phyloP scores from a whole-genome alignment of 352 stramenopile species.

The Globisporangium takayamanum region DNA sequence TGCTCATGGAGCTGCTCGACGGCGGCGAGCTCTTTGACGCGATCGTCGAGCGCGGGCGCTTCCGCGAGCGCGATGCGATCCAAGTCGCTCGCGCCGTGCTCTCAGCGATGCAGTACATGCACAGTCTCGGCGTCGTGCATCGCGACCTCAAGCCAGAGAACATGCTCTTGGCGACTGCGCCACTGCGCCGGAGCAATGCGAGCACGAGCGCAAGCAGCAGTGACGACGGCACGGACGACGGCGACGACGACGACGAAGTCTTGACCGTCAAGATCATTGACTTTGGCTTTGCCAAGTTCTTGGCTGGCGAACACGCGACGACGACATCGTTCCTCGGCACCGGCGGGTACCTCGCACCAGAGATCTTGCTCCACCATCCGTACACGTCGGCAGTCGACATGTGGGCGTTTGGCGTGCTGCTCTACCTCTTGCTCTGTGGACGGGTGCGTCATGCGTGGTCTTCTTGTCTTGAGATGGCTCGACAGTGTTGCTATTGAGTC shows the following conservation, averaged over 20 bases:
- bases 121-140: conserved; percentile 60
- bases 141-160: conserved; percentile 77
- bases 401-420: conserved; percentile 95
- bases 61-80: conserved; percentile 48
- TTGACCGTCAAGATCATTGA: conserved; percentile 97
- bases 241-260: conserved; percentile 2
- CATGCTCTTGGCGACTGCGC: conserved; percentile 36
- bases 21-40: conserved; percentile 80
- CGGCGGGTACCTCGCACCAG: conserved; percentile 94
- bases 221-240: background rate
- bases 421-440: conserved; percentile 95
- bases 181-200: conserved; percentile 13
- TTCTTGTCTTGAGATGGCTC: background rate
- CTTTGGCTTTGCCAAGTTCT: conserved; percentile 96
- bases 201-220: conserved; percentile 11
- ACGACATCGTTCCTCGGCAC: conserved; percentile 77
- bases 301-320: conserved; percentile 41
- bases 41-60: conserved; percentile 58
- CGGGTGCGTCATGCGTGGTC: conserved; percentile 52
- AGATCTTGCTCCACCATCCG: conserved; percentile 94
- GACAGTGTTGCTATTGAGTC: background rate
- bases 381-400: conserved; percentile 96
- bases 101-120: conserved; percentile 70
- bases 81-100: conserved; percentile 49
- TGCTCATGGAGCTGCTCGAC: conserved; percentile 73